Conservation (phyloP, 2,329 filamentous ascomycete species). For the Fusarium sp. region DNA sequence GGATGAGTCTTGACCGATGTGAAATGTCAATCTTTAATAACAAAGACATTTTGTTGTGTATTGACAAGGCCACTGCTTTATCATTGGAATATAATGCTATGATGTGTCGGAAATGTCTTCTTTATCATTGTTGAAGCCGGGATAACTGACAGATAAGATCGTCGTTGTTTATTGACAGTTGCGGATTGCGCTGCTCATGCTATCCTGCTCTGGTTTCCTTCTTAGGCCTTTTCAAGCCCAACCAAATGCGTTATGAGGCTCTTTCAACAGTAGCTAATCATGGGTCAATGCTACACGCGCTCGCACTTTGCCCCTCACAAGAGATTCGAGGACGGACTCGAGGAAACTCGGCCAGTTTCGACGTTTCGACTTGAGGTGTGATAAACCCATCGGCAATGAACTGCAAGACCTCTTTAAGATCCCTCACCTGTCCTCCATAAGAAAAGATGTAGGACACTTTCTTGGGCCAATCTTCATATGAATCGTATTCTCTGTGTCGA, state of each 20-base stretch:
- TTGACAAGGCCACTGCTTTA: background rate
- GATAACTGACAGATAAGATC: no score
- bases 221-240: background rate
- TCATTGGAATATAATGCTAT: no score
- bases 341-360: conserved; percentile 24
- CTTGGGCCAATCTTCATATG: conserved; percentile 57
- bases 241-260: background rate
- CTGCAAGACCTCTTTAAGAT: conserved; percentile 49
- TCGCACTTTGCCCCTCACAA: conserved; percentile 12
- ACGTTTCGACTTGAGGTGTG: conserved; percentile 19
- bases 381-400: conserved; percentile 23
- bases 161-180: background rate
- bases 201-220: background rate
- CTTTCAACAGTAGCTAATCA: background rate
- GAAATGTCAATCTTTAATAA: background rate
- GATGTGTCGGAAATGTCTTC: no score
- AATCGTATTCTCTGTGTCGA: conserved; percentile 52
- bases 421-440: conserved; percentile 54
- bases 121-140: no score
- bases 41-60: background rate
- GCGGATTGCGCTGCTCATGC: background rate
- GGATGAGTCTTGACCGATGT: conserved; percentile 15
- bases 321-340: conserved; percentile 12
- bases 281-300: conserved; percentile 16
- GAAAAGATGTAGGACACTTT: conserved; percentile 56